Base-by-base conservation (phyloP, 1,139 yeast species). In the Lodderomyces oxycetoniae region DNA sequence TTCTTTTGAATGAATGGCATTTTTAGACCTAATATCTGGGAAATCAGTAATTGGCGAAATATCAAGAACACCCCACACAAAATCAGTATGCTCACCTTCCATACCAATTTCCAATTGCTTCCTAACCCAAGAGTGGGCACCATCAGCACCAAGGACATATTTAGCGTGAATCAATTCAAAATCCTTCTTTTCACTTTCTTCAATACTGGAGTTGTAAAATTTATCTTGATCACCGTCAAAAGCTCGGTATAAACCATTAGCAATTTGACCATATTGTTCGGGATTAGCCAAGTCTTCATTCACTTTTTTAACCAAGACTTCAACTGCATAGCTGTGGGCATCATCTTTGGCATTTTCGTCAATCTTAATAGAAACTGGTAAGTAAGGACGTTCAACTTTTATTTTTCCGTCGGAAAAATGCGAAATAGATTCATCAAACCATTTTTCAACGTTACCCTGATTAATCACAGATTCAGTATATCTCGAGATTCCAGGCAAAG, bases 51-150 rank as follows among this genome's bases (percentile, higher is more conserved):
- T 43, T 20, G 63, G 61, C 33, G 55, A 59, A 31, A 57, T 52
- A 40, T 60, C 66, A 32, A 61, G 41, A 12, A 61, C 67, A 20
- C 65, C 67, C 67, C 67, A 60, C 22, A 59, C 52, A 30, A 46
- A 54, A 43, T 60, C 66, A 17, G 66, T 56, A 6, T 57, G 45
- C 33, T 61, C 66, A 23, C 67, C 67, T 31, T 52, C 53, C 59
- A 60, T 56, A 16, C 39, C 45, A 34, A 43, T 43, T 3, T 40
- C 44, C 29, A 43, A 43, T 35, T 51, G 52, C 33, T 53, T 53
- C 32, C 66, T 44, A 24, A 57, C 63, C 59, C 61, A 56, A 11
- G 61, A 55, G 37, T 59, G 65, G 12, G 66, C 67, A 31, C 67
- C 66, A 40, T 61, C 66, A 31, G 57, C 46, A 17, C 66, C 67